Evolutionary conservation across 352 stramenopile species (phyloP), one percentile per base, ranked within the genome.

Genomic region (Plasmopara halstedii): DNA sequence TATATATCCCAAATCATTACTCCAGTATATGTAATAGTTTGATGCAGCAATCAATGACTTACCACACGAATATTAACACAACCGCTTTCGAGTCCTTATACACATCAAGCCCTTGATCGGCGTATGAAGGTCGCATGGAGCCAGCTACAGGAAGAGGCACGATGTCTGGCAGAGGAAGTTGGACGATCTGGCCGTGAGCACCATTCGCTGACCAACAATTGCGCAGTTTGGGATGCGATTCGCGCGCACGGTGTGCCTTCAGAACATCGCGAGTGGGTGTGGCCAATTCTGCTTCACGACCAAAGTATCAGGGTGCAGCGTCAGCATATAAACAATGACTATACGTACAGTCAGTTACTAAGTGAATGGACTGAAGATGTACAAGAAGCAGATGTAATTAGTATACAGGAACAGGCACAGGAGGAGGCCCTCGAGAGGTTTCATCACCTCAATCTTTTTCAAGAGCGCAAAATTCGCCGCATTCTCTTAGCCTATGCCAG

Each of bases 381-480:
- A 6, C 53, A 67, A 19, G 69, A 73, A 39, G 56, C 48, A 17
- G 42, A 58, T 6, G 56, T 62, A 17, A 67, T 60, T 41, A 74
- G 50, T 42, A 69, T 70, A 1, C 44, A 85, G 17, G 62, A 85
- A 21, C 69, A 85, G 53, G 78, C 78, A 20, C 78, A 87, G 53
- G 78, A 89, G 45, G 65, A 81, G 37, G 78, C 78, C 3, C 85
- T 89, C 69, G 74, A 89, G 60, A 64, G 70, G 22, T 89, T 89
- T 40, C 67, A 71, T 33, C 78, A 89, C 45, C 44, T 89, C 27
- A 87, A 86, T 37, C 78, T 73, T 27, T 86, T 89, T 58, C 74
- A 89, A 53, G 78, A 89, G 44, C 73, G 73, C 68, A 89, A 89
- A 58, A 87, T 87, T 57, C 73, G 84, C 50, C 73, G 74, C 44